phyloP scores from a whole-genome alignment of 2,329 filamentous ascomycete species.

The Periconia sp. region DNA sequence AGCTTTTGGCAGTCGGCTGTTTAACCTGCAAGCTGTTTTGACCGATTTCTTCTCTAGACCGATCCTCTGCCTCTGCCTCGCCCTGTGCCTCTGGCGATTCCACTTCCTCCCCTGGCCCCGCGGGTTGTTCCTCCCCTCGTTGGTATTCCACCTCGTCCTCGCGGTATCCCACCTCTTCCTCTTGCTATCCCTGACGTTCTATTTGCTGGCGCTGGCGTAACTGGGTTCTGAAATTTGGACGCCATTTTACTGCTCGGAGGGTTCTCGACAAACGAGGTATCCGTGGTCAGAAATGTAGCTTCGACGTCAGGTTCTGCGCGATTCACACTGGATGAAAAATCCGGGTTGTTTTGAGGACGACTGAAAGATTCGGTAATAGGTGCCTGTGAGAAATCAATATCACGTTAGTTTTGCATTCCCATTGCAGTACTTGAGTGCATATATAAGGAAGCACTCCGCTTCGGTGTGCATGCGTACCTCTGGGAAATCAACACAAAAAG shows the following conservation, averaged over 20 bases:
- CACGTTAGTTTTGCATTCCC: not conserved
- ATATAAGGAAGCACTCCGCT: not conserved
- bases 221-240: constrained; percentile 44
- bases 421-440: not conserved
- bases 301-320: constrained; percentile 57
- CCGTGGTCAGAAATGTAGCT: constrained; percentile 90
- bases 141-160: constrained; percentile 37
- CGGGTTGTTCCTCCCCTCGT: constrained; percentile 34
- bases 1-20: not conserved
- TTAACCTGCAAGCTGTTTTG: not conserved
- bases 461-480: constrained; percentile 61
- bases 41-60: not conserved
- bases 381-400: constrained; percentile 54
- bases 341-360: constrained; percentile 29
- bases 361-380: constrained; percentile 83
- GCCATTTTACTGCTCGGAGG: constrained; percentile 61
- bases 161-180: constrained; percentile 40
- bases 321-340: constrained; percentile 21
- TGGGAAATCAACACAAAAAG: constrained; percentile 96
- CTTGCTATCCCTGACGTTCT: constrained; percentile 21
- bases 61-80: constrained; percentile 39
- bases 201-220: constrained; percentile 29
- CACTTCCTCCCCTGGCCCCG: constrained; percentile 38
- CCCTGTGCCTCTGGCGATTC: constrained; percentile 39
- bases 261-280: constrained; percentile 88